Base-by-base conservation (phyloP, 441 rosid genomes). In the Aleurites moluccanus region DNA sequence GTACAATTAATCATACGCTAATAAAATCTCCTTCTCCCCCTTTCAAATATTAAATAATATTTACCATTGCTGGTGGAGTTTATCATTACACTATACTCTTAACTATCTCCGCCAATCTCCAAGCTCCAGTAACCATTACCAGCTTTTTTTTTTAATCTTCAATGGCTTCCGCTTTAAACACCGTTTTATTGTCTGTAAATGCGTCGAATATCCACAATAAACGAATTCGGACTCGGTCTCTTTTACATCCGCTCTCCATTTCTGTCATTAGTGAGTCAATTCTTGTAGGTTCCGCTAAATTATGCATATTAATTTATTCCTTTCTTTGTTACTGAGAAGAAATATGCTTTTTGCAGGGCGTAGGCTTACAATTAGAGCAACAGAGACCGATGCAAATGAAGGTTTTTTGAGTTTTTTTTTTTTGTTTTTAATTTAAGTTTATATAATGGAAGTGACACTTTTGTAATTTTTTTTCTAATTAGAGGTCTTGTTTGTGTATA, bases 301-400 rank as follows among this genome's bases (percentile, higher is more conserved):
- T 33, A 4, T 20, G 10, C 66, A 4, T 60, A 1, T 28, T 35
- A 3, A n/a, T 15, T 33, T 47, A 2, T 60, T 28, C 56, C 10
- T 0, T 40, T 38, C 10, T 65, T 30, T 15, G 18, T 72, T 45
- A 42, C 13, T n/a, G 25, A 14, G 7, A 56, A 49, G 7, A 7
- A 40, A n/a, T 20, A 6, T 62, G 40, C 33, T 35, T n/a, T 63
- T 73, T 78, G 16, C 86, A 95, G 99, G 91, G 64, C 78, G 92
- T 72, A 88, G 92, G 67, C 73, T 91, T 70, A 85, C 88, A 3
- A 84, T 91, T 73, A 88, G 92, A 86, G 98, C 98, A 40, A 85
- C 93, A 59, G 99, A 95, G 73, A 88, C 98, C 6, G 94, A 91
- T 73, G 81, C 95, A 0, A 83, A 95, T 71, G 89, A 91, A 88